phyloP scores from a whole-genome alignment of 139 green algal species.

The Marvania coccoides region DNA sequence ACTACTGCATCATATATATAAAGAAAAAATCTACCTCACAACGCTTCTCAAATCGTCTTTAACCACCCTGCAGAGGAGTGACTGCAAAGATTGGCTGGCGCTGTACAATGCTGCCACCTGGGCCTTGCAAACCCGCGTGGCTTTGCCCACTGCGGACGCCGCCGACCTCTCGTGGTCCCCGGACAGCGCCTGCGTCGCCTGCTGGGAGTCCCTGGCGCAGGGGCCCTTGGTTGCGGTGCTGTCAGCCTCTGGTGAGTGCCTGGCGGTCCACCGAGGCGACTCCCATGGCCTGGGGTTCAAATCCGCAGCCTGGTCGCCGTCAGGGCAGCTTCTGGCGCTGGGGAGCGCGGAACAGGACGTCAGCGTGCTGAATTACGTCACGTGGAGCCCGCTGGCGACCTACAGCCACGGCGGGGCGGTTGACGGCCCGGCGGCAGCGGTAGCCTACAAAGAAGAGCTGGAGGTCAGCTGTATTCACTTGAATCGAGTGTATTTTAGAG shows the following conservation, averaged over 20 bases:
- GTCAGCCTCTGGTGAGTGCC: conserved; percentile 19
- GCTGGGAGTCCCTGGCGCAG: conserved; percentile 55
- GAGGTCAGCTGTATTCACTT: too few species aligned
- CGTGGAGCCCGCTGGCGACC: conserved; percentile 58
- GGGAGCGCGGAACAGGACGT: conserved; percentile 65
- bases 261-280: conserved; percentile 34
- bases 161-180: conserved; percentile 54
- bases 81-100: conserved; percentile 64
- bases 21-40: too few species aligned
- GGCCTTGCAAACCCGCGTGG: conserved; percentile 14
- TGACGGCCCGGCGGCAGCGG: conserved; percentile 11
- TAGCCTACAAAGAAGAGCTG: background rate
- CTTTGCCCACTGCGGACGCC: conserved; percentile 32
- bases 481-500: too few species aligned
- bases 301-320: conserved; percentile 46
- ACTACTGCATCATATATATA: too few species aligned
- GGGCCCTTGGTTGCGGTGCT: conserved; percentile 41
- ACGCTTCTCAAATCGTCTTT: too few species aligned
- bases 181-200: conserved; percentile 43
- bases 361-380: conserved; percentile 60
- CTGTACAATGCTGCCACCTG: conserved; percentile 43
- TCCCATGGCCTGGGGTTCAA: conserved; percentile 53
- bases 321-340: conserved; percentile 61
- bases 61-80: conserved; percentile 34
- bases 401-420: conserved; percentile 40